phyloP scores from a whole-genome alignment of 1,284 basidiomycete species.

The Irpex sp. region DNA sequence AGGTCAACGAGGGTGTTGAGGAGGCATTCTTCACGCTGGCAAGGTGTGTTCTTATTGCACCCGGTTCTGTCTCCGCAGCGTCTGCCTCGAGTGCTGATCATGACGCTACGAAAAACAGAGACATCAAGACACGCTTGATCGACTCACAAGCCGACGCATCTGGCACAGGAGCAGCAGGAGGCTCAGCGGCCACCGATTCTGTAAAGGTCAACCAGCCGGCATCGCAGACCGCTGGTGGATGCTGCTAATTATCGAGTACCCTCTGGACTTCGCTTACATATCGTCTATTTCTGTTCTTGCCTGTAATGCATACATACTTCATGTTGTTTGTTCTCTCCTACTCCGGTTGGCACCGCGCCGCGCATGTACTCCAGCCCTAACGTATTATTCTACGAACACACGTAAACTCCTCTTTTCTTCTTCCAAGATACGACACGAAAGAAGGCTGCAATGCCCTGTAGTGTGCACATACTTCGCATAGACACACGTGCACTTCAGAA shows the following conservation, averaged over 20 bases:
- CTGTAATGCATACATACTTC: slow-evolving; percentile 9
- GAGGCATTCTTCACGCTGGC: slow-evolving; percentile 98
- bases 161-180: slow-evolving; percentile 36
- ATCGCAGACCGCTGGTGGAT: slow-evolving; percentile 39
- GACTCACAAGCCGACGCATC: slow-evolving; percentile 84
- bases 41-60: slow-evolving; percentile 51
- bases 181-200: slow-evolving; percentile 51
- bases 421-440: background rate
- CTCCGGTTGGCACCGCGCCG: background rate
- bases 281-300: slow-evolving; percentile 3
- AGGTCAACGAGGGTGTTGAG: slow-evolving; percentile 97
- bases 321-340: background rate
- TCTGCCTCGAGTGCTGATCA: background rate
- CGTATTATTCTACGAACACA: slow-evolving; percentile 21
- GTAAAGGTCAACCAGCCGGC: slow-evolving; percentile 65
- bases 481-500: background rate
- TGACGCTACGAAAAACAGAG: slow-evolving; percentile 43
- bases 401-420: background rate
- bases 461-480: too few species aligned
- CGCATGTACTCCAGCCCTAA: slow-evolving; percentile 12
- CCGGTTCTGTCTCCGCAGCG: background rate
- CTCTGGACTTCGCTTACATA: slow-evolving; percentile 1
- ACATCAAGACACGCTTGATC: slow-evolving; percentile 96
- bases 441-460: background rate
- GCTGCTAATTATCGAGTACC: slow-evolving; percentile 48